Percentiles rank a stretch among this genome's conserved stretches.
Conservation (phyloP, 257 asterid species). For the Forsythia viridissima region DNA sequence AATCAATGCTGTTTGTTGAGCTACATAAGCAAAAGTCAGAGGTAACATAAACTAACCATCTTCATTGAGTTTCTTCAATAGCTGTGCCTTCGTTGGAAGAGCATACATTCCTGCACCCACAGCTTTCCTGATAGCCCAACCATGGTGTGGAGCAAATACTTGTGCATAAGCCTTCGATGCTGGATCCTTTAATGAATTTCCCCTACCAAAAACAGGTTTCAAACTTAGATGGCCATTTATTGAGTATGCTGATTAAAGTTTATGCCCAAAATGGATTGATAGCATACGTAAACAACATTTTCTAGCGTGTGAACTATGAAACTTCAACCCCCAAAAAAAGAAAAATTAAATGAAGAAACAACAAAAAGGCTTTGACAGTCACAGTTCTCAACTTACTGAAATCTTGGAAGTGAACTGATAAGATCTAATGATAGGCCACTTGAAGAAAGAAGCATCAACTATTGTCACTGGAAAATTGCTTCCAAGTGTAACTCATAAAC, state of each 20-base stretch:
- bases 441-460: neutral
- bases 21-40: neutral
- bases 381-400: neutral
- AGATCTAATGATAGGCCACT: slow-evolving; percentile 6
- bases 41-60: slow-evolving; percentile 64
- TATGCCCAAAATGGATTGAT: neutral
- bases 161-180: slow-evolving; percentile 87
- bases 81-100: slow-evolving; percentile 82
- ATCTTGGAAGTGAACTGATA: neutral
- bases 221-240: slow-evolving; percentile 14
- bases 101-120: slow-evolving; percentile 93
- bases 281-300: neutral
- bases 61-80: slow-evolving; percentile 79
- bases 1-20: neutral
- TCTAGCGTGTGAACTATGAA: neutral
- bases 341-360: neutral
- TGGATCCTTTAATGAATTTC: slow-evolving; percentile 71
- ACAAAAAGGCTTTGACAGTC: neutral
- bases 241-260: neutral
- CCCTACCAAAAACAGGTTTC: slow-evolving; percentile 42
- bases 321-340: neutral
- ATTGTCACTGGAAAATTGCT: neutral
- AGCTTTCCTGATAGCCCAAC: slow-evolving; percentile 92
- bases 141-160: slow-evolving; percentile 91
- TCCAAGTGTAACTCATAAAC: neutral